Percentiles rank a stretch among this genome's conserved stretches.
Conservation (phyloP, 116 monocot genomes). For the Trichopus zeylanicus region DNA sequence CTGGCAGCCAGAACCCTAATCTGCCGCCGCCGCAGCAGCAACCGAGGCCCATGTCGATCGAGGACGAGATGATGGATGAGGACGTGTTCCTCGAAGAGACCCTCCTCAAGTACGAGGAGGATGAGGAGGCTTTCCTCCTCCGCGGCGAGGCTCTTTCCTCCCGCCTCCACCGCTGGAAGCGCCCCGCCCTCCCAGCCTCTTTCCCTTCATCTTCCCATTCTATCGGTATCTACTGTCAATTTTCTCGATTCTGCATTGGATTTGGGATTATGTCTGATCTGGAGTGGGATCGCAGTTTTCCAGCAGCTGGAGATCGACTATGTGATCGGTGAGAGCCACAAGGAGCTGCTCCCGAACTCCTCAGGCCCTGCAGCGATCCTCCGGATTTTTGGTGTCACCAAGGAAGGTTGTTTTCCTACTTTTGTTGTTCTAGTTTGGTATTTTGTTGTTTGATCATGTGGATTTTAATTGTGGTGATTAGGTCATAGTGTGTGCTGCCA, state of each 20-base stretch:
- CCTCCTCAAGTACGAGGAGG: slow-evolving; percentile 56
- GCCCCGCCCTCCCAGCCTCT: slow-evolving; percentile 53
- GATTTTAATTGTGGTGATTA: slow-evolving; percentile 18
- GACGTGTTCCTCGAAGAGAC: slow-evolving; percentile 89
- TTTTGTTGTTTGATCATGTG: neutral
- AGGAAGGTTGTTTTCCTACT: slow-evolving; percentile 47
- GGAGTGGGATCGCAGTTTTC: slow-evolving; percentile 35
- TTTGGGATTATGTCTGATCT: neutral
- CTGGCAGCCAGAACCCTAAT: slow-evolving; percentile 11
- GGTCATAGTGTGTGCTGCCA: slow-evolving; percentile 96
- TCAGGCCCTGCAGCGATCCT: slow-evolving; percentile 87
- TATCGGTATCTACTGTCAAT: slow-evolving; percentile 30
- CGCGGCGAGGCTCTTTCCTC: slow-evolving; percentile 62
- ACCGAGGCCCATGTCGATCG: slow-evolving; percentile 12
- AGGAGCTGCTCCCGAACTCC: slow-evolving; percentile 51
- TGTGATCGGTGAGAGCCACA: slow-evolving; percentile 78
- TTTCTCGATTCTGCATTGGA: neutral
- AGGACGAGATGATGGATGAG: slow-evolving; percentile 98
- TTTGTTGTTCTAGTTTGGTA: neutral
- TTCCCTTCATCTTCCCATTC: slow-evolving; percentile 32
- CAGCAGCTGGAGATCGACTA: slow-evolving; percentile 99
- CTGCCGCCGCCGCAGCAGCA: slow-evolving; percentile 12
- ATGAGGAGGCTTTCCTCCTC: slow-evolving; percentile 60
- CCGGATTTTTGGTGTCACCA: slow-evolving; percentile 92
- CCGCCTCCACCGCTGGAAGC: slow-evolving; percentile 77